Evolutionary conservation across 2,329 filamentous ascomycete genomes (phyloP).

Genomic region (Alternaria sp.): DNA sequence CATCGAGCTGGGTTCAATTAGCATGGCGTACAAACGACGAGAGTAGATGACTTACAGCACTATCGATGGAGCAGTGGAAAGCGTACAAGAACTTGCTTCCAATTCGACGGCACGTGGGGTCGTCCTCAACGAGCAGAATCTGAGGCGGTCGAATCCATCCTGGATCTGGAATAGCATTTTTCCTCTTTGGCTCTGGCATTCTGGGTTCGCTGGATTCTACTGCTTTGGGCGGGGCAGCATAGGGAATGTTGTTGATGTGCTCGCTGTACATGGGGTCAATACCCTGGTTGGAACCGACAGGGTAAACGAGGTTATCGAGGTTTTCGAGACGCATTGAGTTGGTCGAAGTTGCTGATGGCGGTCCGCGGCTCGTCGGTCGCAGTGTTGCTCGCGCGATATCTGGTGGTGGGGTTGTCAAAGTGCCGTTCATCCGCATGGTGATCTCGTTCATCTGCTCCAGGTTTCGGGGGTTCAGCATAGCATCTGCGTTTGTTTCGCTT

Average conservation of each 20-base stretch:
- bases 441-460: slow-evolving; percentile 70
- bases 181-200: slow-evolving; percentile 63
- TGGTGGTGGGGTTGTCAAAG: slow-evolving; percentile 63
- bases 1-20: slow-evolving; percentile 69
- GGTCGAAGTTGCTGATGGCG: slow-evolving; percentile 57
- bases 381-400: slow-evolving; percentile 58
- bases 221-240: slow-evolving; percentile 73
- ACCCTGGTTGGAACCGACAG: slow-evolving; percentile 86
- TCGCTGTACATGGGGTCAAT: slow-evolving; percentile 96
- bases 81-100: slow-evolving; percentile 71
- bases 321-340: slow-evolving; percentile 63
- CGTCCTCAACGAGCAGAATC: slow-evolving; percentile 88
- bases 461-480: slow-evolving; percentile 67
- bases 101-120: slow-evolving; percentile 70
- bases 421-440: slow-evolving; percentile 61
- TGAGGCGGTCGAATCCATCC: slow-evolving; percentile 73
- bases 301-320: slow-evolving; percentile 80
- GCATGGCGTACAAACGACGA: slow-evolving; percentile 2
- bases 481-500: slow-evolving; percentile 69
- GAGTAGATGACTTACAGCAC: slow-evolving; percentile 58
- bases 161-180: slow-evolving; percentile 66
- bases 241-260: slow-evolving; percentile 93
- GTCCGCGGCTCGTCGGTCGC: slow-evolving; percentile 53
- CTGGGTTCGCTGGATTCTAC: slow-evolving; percentile 57
- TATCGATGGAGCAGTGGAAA: slow-evolving; percentile 68